Percentiles rank a stretch among this genome's conserved stretches.
Conservation (phyloP, 1,139 yeast genomes). For the Kodamaea arcana region DNA sequence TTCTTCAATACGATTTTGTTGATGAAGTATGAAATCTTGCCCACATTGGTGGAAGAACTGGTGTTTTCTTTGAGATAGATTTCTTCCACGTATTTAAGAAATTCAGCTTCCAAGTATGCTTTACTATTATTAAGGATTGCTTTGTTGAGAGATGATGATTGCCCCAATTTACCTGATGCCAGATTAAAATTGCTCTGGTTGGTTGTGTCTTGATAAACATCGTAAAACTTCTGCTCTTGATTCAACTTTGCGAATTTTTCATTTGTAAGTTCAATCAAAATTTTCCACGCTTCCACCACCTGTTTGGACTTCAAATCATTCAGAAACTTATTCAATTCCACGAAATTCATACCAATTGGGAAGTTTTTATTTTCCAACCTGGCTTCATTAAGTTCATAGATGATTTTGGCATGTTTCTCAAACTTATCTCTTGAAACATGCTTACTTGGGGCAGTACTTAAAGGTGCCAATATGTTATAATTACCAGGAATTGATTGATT, state of each 20-base stretch:
- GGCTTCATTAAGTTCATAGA: conserved; percentile 66
- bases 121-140: conserved; percentile 56
- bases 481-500: conserved; percentile 33
- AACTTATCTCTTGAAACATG: conserved; percentile 54
- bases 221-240: conserved; percentile 47
- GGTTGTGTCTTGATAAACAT: conserved; percentile 25
- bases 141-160: conserved; percentile 30
- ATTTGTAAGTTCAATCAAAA: conserved; percentile 42
- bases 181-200: no score
- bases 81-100: conserved; percentile 67
- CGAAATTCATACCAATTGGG: conserved; percentile 51
- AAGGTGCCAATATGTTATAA: conserved; percentile 34
- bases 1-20: conserved; percentile 45
- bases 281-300: conserved; percentile 61
- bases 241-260: conserved; percentile 33
- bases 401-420: conserved; percentile 68
- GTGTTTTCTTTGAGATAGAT: conserved; percentile 61
- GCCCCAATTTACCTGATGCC: no score
- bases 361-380: conserved; percentile 50
- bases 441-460: conserved; percentile 22
- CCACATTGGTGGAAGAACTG: conserved; percentile 38
- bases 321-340: conserved; percentile 48
- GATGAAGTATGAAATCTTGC: conserved; percentile 63
- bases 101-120: conserved; percentile 68
- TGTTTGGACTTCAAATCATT: conserved; percentile 59